Evolutionary conservation across 2,329 filamentous ascomycete genomes (phyloP).

Genomic region (Fusarium penzigii): DNA sequence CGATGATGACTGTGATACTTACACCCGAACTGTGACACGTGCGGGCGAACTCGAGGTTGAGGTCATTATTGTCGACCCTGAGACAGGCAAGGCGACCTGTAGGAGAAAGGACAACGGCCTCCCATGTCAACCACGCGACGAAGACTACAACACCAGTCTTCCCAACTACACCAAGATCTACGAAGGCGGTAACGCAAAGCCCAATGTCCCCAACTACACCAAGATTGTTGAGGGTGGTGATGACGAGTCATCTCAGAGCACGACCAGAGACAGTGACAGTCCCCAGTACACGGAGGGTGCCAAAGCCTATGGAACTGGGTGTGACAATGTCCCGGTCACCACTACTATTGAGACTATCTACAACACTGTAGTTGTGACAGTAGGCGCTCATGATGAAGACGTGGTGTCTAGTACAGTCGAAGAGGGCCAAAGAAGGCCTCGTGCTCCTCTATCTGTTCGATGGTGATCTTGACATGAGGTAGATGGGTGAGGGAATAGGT

Average conservation of each 20-base stretch:
- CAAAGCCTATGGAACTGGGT: conserved; percentile 19
- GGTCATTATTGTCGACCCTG: conserved; percentile 33
- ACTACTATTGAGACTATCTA: conserved; percentile 37
- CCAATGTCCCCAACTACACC: conserved; percentile 15
- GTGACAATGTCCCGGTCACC: conserved; percentile 24
- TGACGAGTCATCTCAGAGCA: not conserved
- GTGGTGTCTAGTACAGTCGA: conserved; percentile 8
- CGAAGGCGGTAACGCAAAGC: conserved; percentile 2
- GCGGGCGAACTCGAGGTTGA: conserved; percentile 30
- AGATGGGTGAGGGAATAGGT: not conserved
- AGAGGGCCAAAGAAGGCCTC: conserved; percentile 9
- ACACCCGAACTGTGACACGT: conserved; percentile 19
- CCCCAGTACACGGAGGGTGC: conserved; percentile 13
- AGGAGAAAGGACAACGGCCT: conserved; percentile 28
- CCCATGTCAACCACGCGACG: conserved; percentile 23
- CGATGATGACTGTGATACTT: conserved; percentile 11
- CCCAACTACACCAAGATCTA: conserved; percentile 13
- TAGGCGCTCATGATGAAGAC: conserved; percentile 10
- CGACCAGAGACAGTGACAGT: conserved; percentile 8
- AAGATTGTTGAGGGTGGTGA: conserved; percentile 4
- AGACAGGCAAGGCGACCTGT: conserved; percentile 33
- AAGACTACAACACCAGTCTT: conserved; percentile 8
- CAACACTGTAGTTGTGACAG: conserved; percentile 39
- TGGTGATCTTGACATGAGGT: conserved; percentile 9
- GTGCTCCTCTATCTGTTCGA: conserved; percentile 14